Percentiles rank a stretch among this genome's conserved stretches.
Conservation (phyloP, 208 protist species). For the Trichomonas tenax region DNA sequence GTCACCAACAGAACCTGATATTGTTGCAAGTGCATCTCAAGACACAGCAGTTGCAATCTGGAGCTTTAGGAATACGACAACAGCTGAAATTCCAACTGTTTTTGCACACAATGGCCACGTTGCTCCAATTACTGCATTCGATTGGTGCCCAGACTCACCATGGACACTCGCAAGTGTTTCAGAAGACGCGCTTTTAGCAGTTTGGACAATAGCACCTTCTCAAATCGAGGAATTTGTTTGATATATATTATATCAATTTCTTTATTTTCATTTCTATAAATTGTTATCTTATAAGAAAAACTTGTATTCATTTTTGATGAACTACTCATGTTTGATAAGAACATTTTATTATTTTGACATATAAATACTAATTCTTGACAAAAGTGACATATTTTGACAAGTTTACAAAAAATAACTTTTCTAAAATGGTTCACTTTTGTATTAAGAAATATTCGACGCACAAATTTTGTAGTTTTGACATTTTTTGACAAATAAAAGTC, state of each 20-base stretch:
- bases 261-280: not conserved
- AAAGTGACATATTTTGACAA: too few relatives aligned
- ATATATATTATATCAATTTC: not conserved
- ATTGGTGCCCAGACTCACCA: conserved; percentile 26
- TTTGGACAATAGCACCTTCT: conserved; percentile 8
- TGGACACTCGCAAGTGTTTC: conserved; percentile 28
- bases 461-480: too few relatives aligned
- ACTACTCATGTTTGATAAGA: too few relatives aligned
- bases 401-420: too few relatives aligned
- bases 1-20: not conserved
- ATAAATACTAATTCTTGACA: too few relatives aligned
- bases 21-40: not conserved
- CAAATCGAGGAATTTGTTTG: not conserved
- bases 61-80: not conserved
- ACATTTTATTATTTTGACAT: too few relatives aligned
- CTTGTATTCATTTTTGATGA: too few relatives aligned
- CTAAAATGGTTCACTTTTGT: too few relatives aligned
- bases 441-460: too few relatives aligned
- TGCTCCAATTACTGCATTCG: conserved; percentile 20
- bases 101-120: conserved; percentile 30
- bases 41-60: not conserved
- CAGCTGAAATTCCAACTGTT: conserved; percentile 10
- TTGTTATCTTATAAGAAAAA: not conserved
- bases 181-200: conserved; percentile 22
- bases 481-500: too few relatives aligned